These are phyloP conservation scores for Raffaelea albimanens DNA, from an alignment of 2,329 filamentous ascomycete genomes.

Conservation along the genomic window DNA sequence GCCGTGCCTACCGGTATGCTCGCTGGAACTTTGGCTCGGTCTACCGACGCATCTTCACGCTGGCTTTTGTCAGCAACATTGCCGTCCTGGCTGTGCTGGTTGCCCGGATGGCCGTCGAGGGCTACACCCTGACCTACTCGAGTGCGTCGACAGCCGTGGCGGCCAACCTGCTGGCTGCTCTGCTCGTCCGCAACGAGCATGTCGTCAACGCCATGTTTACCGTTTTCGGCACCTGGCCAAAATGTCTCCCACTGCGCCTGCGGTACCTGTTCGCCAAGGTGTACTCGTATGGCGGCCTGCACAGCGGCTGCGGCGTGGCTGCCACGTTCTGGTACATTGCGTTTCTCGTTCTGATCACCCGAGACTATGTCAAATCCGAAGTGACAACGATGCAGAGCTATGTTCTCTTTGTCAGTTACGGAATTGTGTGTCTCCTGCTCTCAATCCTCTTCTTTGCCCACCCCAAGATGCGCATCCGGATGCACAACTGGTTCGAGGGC, in stretches of 20 bases:
- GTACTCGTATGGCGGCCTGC: slow-evolving; percentile 43
- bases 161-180: slow-evolving; percentile 33
- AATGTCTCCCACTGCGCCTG: slow-evolving; percentile 26
- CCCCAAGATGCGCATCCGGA: slow-evolving; percentile 18
- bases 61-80: slow-evolving; percentile 28
- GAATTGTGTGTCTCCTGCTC: slow-evolving; percentile 17
- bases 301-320: slow-evolving; percentile 41
- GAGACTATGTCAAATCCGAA: slow-evolving; percentile 13
- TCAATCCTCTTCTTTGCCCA: slow-evolving; percentile 20
- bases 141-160: slow-evolving; percentile 17
- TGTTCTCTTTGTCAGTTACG: slow-evolving; percentile 20
- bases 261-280: slow-evolving; percentile 39
- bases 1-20: background rate
- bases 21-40: slow-evolving; percentile 23
- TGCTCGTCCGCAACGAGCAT: slow-evolving; percentile 40
- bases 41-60: slow-evolving; percentile 31
- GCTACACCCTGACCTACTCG: slow-evolving; percentile 5
- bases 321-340: slow-evolving; percentile 36
- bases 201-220: slow-evolving; percentile 41
- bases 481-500: slow-evolving; percentile 26
- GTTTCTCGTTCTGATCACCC: slow-evolving; percentile 25
- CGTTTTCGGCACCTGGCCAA: slow-evolving; percentile 24
- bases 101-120: slow-evolving; percentile 3
- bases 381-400: slow-evolving; percentile 15
- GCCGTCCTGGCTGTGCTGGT: slow-evolving; percentile 14